phyloP scores from a whole-genome alignment of 1,284 basidiomycete species.

The Sphagnurus paluster region DNA sequence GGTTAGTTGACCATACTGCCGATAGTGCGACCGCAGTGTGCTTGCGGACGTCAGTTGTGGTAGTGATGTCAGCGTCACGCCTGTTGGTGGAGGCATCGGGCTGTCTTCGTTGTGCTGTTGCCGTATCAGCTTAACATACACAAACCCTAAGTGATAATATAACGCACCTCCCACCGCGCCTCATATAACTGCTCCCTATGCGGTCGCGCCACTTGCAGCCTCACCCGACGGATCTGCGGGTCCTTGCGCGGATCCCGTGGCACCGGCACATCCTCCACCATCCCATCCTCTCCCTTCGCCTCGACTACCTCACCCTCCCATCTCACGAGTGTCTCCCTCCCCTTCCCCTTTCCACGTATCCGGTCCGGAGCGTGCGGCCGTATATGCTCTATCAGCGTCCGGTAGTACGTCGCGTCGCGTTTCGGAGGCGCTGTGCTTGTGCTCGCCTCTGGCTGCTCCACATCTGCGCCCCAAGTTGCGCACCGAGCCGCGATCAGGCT shows the following conservation, averaged over 20 bases:
- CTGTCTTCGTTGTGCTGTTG: constrained; percentile 72
- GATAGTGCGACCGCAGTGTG: constrained; percentile 70
- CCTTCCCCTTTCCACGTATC: constrained; percentile 62
- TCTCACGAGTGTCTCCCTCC: constrained; percentile 56
- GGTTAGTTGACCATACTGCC: constrained; percentile 64
- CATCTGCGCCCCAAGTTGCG: background rate
- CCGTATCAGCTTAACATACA: too few species aligned
- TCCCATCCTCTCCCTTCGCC: constrained; percentile 30
- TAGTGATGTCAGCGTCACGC: constrained; percentile 75
- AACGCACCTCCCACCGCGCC: constrained; percentile 63
- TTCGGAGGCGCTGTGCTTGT: background rate
- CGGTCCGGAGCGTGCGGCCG: constrained; percentile 41
- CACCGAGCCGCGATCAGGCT: background rate
- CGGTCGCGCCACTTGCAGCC: constrained; percentile 32
- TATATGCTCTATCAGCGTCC: constrained; percentile 53
- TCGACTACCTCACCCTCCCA: constrained; percentile 59
- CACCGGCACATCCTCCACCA: constrained; percentile 37
- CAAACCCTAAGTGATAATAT: background rate
- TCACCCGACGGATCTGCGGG: constrained; percentile 32
- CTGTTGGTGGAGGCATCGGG: constrained; percentile 74
- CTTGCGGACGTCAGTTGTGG: constrained; percentile 71
- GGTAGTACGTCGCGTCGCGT: constrained; percentile 33
- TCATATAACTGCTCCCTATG: constrained; percentile 47
- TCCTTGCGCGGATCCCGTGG: constrained; percentile 60
- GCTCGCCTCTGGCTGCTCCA: background rate